A percentile compares a stretch with the other conserved stretches of the same genome.
Conservation (phyloP, 371 early-diverging fungal species). For the Saksenaea oblongispora region DNA sequence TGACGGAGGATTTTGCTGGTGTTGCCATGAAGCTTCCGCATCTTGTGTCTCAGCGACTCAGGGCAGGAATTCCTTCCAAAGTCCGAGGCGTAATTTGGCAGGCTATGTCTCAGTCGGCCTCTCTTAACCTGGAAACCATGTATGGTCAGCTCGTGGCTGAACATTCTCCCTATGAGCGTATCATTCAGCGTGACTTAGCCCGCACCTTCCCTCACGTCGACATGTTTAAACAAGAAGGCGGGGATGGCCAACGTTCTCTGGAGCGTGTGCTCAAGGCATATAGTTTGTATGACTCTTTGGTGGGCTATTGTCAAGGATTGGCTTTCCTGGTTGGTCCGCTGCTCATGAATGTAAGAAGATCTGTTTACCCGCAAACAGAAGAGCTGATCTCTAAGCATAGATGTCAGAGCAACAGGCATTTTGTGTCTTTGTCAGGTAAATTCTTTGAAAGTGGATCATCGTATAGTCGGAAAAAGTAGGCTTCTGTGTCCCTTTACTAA, state of each 20-base stretch:
- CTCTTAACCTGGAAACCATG: constrained; percentile 75
- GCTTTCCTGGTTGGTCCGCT: constrained; percentile 93
- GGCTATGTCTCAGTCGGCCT: constrained; percentile 82
- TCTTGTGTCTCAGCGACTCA: constrained; percentile 67
- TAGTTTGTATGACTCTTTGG: constrained; percentile 85
- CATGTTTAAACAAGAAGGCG: constrained; percentile 83
- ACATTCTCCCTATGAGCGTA: constrained; percentile 81
- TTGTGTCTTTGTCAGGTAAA: constrained; percentile 72
- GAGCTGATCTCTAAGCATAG: constrained; percentile 33
- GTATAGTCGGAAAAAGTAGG: constrained; percentile 24
- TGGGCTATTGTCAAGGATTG: constrained; percentile 98
- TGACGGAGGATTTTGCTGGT: constrained; percentile 81
- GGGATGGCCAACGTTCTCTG: constrained; percentile 83
- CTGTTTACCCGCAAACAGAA: constrained; percentile 24
- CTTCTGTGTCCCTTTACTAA: constrained; percentile 49
- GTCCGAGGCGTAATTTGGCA: constrained; percentile 95
- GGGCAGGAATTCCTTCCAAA: constrained; percentile 81
- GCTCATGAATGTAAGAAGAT: constrained; percentile 76
- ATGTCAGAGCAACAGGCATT: constrained; percentile 93
- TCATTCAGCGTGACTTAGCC: constrained; percentile 89
- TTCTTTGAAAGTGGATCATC: constrained; percentile 39
- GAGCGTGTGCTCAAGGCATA: constrained; percentile 90
- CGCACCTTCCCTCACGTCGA: constrained; percentile 90
- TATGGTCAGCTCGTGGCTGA: constrained; percentile 83
- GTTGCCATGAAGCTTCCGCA: constrained; percentile 65